Evolutionary conservation across 495 filamentous ascomycete genomes (phyloP).

Genomic region (Penicillium atrosanguineum): DNA sequence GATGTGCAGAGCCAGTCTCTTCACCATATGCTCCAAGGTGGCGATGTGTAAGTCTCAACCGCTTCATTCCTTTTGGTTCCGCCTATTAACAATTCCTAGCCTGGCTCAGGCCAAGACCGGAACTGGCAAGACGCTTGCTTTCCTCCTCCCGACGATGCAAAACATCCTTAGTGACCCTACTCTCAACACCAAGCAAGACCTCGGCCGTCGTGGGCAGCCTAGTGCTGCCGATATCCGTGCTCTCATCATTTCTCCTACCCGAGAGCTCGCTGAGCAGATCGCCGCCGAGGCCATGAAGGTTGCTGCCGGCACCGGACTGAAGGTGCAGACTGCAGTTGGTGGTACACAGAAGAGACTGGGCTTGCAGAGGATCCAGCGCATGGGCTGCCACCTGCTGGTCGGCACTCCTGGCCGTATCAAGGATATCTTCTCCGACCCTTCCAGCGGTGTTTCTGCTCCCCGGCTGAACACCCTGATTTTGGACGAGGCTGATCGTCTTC

Average conservation of each 20-base stretch:
- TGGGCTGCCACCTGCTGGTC: constrained; percentile 87
- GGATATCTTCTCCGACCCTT: constrained; percentile 74
- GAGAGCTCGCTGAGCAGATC: constrained; percentile 95
- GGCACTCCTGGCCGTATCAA: constrained; percentile 87
- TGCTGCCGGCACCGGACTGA: constrained; percentile 60
- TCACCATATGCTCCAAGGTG: constrained; percentile 68
- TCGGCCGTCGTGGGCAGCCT: constrained; percentile 2
- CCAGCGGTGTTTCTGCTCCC: constrained; percentile 65
- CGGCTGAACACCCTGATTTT: constrained; percentile 77
- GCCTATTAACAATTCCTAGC: constrained; percentile 44
- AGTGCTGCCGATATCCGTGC: constrained; percentile 68
- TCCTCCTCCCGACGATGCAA: constrained; percentile 74
- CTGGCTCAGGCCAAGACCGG: constrained; percentile 87
- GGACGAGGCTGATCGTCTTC: constrained; percentile 89
- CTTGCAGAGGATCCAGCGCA: constrained; percentile 57
- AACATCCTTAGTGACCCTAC: constrained; percentile 62
- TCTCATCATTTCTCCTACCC: constrained; percentile 89
- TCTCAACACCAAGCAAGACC: constrained; percentile 33
- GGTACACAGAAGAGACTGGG: constrained; percentile 70
- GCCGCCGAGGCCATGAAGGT: constrained; percentile 75
- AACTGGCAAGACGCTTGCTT: constrained; percentile 84
- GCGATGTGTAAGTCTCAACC: constrained; percentile 65
- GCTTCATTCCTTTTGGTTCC: not conserved
- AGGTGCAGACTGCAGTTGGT: constrained; percentile 85
- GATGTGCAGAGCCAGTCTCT: constrained; percentile 88